These are phyloP conservation scores for Sclerotinia glacialis DNA, from an alignment of 2,329 filamentous ascomycete genomes.

Conservation along the genomic window DNA sequence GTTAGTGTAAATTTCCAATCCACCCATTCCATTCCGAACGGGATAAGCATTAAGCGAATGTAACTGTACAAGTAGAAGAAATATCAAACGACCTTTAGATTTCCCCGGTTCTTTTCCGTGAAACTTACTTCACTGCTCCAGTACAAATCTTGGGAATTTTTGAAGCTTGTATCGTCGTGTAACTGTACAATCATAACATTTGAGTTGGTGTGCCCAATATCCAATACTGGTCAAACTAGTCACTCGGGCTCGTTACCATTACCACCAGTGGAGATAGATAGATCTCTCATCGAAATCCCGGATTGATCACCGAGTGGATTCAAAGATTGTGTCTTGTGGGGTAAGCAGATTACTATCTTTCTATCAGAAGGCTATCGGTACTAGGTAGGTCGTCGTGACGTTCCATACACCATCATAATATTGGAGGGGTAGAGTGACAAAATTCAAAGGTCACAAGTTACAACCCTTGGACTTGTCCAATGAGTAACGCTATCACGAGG, in stretches of 20 bases:
- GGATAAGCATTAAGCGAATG: slow-evolving; percentile 10
- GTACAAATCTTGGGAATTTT: not conserved
- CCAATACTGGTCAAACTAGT: not conserved
- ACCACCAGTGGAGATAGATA: not conserved
- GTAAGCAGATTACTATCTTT: slow-evolving; percentile 3
- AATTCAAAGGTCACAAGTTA: not conserved
- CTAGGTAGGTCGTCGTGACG: slow-evolving; percentile 16
- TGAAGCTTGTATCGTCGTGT: not conserved
- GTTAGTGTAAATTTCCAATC: not conserved
- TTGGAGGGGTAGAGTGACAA: slow-evolving; percentile 14
- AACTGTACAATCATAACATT: not conserved
- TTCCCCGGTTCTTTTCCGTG: not conserved
- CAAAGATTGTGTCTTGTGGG: not conserved
- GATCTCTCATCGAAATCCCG: not conserved
- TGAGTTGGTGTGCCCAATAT: not conserved
- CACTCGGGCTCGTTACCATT: not conserved
- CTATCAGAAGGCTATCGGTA: slow-evolving; percentile 6
- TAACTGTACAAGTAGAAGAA: slow-evolving; percentile 8
- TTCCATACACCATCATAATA: slow-evolving; percentile 18
- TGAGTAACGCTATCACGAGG: slow-evolving; percentile 4
- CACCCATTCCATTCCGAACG: not conserved
- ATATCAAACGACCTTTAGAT: not conserved
- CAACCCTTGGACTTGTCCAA: slow-evolving; percentile 9
- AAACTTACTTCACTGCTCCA: not conserved
- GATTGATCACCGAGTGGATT: not conserved